Evolutionary conservation across 345 rosid genomes (phyloP).

Genomic region (Moricandia arvensis): DNA sequence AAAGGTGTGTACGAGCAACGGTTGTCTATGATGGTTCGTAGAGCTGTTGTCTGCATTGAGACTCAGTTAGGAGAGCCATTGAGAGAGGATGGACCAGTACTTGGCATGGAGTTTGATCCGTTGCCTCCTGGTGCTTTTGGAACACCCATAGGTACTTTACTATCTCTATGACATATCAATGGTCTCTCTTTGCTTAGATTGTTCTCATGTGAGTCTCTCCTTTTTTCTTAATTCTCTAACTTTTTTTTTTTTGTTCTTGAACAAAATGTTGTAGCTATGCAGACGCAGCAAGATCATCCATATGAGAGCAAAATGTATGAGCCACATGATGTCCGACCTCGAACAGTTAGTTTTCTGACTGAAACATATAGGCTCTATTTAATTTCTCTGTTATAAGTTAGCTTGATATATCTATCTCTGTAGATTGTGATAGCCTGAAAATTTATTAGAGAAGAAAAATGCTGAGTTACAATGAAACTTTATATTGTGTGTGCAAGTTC

Average conservation of each 20-base stretch:
- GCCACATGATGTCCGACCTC: conserved; percentile 49
- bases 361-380: conserved; percentile 26
- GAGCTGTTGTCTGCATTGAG: conserved; percentile 93
- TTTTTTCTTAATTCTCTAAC: not conserved
- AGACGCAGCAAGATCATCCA: conserved; percentile 44
- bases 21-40: conserved; percentile 72
- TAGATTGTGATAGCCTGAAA: not conserved
- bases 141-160: conserved; percentile 64
- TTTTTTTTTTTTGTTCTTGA: conserved; percentile 9
- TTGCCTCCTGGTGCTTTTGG: conserved; percentile 98
- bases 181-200: not conserved
- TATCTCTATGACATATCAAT: not conserved
- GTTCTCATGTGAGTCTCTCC: not conserved
- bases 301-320: conserved; percentile 67
- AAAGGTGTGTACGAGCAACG: conserved; percentile 63
- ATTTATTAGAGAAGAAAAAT: not conserved
- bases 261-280: conserved; percentile 49
- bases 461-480: not conserved
- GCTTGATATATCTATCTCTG: not conserved
- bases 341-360: conserved; percentile 60
- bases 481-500: not conserved
- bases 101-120: conserved; percentile 96
- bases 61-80: conserved; percentile 93
- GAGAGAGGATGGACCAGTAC: conserved; percentile 94
- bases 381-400: not conserved